These are phyloP conservation scores for Trichoderma polysporum DNA, from an alignment of 2,329 filamentous ascomycete genomes.

Conservation along the genomic window DNA sequence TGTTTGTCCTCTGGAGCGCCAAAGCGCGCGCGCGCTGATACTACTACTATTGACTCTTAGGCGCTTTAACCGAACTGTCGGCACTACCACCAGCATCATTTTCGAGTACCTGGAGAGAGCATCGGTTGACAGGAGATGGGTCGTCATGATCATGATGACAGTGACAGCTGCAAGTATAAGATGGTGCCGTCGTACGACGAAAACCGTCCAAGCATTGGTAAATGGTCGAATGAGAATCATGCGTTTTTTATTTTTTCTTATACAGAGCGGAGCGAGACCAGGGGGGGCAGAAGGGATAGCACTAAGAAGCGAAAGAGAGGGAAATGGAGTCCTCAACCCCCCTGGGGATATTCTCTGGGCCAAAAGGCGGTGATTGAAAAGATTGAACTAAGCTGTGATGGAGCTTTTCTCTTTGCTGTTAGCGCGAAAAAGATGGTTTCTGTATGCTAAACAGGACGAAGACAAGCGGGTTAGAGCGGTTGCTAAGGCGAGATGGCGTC, in stretches of 20 bases:
- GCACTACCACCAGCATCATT: too few relatives aligned
- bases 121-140: not conserved
- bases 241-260: not conserved
- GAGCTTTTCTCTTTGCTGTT: not conserved
- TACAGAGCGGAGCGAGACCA: not conserved
- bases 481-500: conserved; percentile 16
- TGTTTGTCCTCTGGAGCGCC: not conserved
- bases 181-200: conserved; percentile 6
- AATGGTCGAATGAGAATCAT: conserved; percentile 15
- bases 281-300: not conserved
- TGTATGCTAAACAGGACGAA: not conserved
- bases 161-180: not conserved
- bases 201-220: not conserved
- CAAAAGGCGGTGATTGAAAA: conserved; percentile 9
- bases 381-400: not conserved
- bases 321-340: not conserved
- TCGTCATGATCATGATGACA: not conserved
- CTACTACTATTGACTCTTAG: not conserved
- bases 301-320: conserved; percentile 4
- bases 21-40: not conserved
- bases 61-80: too few relatives aligned
- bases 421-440: not conserved
- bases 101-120: not conserved
- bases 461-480: not conserved
- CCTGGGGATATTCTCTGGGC: not conserved